Evolutionary conservation across 164 flowering plant genomes (phyloP).

Genomic region (Magnolia sinica): DNA sequence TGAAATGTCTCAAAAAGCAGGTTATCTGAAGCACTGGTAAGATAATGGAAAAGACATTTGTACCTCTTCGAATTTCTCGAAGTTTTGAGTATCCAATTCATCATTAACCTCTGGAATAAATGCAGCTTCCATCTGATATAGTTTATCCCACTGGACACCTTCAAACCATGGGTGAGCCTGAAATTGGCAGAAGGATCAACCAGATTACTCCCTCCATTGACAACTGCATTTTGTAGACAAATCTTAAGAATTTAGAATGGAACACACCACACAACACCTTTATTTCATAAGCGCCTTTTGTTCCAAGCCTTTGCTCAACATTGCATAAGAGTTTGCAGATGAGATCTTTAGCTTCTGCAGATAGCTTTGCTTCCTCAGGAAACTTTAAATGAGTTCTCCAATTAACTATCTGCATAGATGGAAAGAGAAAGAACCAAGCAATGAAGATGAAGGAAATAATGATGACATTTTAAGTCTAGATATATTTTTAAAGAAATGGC

Average conservation of each 20-base stretch:
- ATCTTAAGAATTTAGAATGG: constrained; percentile 20
- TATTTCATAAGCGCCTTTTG: constrained; percentile 90
- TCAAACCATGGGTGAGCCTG: constrained; percentile 95
- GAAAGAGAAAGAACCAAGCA: not conserved
- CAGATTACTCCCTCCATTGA: constrained; percentile 7
- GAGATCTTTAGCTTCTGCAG: constrained; percentile 88
- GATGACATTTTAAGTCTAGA: not conserved
- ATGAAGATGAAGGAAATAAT: not conserved
- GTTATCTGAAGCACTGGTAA: not conserved
- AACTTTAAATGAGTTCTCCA: constrained; percentile 93
- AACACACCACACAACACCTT: constrained; percentile 67
- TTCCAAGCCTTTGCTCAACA: constrained; percentile 92
- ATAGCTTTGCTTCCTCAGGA: constrained; percentile 91
- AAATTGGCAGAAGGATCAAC: constrained; percentile 15
- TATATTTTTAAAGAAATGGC: too few species aligned
- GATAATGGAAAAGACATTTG: not conserved
- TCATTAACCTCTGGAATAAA: constrained; percentile 93
- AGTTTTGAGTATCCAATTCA: constrained; percentile 94
- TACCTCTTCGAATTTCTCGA: constrained; percentile 98
- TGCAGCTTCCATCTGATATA: constrained; percentile 92
- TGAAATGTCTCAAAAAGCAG: not conserved
- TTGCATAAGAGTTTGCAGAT: constrained; percentile 84
- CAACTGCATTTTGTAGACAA: constrained; percentile 3
- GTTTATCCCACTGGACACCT: constrained; percentile 73
- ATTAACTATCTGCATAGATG: constrained; percentile 71